A percentile compares a stretch with the other conserved stretches of the same genome.
Conservation (phyloP, 306 rosid genomes). For the Dalbergia oliveri region DNA sequence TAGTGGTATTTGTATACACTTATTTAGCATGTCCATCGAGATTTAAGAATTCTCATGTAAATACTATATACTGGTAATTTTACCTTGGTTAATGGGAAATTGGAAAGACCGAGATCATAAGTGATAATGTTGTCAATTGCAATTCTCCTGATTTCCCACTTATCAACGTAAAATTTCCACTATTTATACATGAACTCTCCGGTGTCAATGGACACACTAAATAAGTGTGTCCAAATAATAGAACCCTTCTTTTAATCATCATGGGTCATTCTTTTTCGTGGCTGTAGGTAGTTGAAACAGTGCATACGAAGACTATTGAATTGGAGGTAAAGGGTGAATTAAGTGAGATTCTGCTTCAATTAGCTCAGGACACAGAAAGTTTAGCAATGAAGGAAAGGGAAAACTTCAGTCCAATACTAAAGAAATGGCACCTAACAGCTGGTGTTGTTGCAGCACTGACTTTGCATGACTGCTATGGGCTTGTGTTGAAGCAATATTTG, state of each 20-base stretch:
- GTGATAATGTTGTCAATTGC: neutral
- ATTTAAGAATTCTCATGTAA: too few relatives aligned
- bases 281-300: slow-evolving; percentile 62
- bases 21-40: too few relatives aligned
- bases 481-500: slow-evolving; percentile 75
- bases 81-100: too few relatives aligned
- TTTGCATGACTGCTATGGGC: slow-evolving; percentile 82
- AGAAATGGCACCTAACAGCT: slow-evolving; percentile 73
- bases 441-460: slow-evolving; percentile 80
- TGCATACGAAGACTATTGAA: slow-evolving; percentile 48
- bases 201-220: too few relatives aligned
- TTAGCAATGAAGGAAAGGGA: slow-evolving; percentile 84
- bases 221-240: neutral
- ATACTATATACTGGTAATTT: too few relatives aligned
- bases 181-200: neutral
- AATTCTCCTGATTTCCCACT: neutral
- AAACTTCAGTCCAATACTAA: slow-evolving; percentile 69
- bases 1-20: neutral
- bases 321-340: slow-evolving; percentile 57
- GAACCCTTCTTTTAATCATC: neutral
- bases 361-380: slow-evolving; percentile 86
- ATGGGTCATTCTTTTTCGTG: slow-evolving; percentile 7
- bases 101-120: too few relatives aligned
- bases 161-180: too few relatives aligned
- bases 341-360: slow-evolving; percentile 59